Evolutionary conservation across 352 stramenopile species (phyloP).

Genomic region (Globisporangium nodosum): DNA sequence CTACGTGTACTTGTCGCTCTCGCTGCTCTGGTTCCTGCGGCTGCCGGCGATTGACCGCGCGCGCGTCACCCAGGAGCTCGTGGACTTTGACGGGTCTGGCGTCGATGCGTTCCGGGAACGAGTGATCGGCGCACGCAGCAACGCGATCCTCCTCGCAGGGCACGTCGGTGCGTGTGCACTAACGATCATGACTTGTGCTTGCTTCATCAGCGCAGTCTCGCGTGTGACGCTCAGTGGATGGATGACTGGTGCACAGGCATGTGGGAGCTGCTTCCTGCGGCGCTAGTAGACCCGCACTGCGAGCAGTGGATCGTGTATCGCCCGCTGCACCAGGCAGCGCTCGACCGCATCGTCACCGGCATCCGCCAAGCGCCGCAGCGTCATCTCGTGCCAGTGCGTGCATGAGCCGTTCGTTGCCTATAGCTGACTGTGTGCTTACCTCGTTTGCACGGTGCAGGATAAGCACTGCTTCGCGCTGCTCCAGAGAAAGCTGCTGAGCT

Average conservation of each 20-base stretch:
- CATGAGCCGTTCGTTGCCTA: background rate
- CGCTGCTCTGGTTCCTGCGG: conserved; percentile 53
- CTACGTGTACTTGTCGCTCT: conserved; percentile 27
- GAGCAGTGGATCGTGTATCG: conserved; percentile 62
- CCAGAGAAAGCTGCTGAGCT: conserved; percentile 17
- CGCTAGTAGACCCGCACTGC: conserved; percentile 22
- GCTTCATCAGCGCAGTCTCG: background rate
- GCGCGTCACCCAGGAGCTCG: conserved; percentile 11
- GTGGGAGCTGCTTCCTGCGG: conserved; percentile 48
- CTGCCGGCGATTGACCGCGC: conserved; percentile 16
- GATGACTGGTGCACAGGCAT: conserved; percentile 17
- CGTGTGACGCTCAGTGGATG: background rate
- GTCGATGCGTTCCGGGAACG: conserved; percentile 3
- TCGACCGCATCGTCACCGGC: conserved; percentile 32
- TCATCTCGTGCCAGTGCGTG: conserved; percentile 34
- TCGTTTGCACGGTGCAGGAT: conserved; percentile 20
- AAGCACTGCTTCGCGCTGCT: conserved; percentile 46
- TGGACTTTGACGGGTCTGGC: conserved; percentile 7
- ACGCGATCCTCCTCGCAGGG: conserved; percentile 37
- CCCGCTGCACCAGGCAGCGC: conserved; percentile 31
- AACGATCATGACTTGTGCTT: background rate
- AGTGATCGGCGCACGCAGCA: background rate
- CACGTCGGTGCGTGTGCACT: conserved; percentile 29
- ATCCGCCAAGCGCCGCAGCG: conserved; percentile 27
- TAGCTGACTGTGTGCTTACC: background rate